A percentile compares a stretch with the other conserved stretches of the same genome.
phyloP scores from a whole-genome alignment of 2,329 filamentous ascomycete genomes.

The Colletotrichum simmondsii region DNA sequence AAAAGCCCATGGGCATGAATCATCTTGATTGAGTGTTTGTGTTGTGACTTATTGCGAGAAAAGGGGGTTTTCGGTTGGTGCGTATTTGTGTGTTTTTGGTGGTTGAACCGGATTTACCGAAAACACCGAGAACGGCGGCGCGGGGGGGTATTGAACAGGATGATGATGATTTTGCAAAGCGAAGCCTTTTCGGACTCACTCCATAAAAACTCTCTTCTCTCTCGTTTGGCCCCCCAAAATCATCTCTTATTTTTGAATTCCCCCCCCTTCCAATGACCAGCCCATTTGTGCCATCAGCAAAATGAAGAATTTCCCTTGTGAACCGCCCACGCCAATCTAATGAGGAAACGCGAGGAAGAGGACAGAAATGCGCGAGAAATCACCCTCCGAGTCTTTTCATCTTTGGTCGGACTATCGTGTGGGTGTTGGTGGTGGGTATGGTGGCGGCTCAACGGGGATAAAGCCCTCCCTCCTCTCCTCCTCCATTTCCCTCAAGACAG shows the following conservation, averaged over 20 bases:
- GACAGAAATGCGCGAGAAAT: conserved; percentile 44
- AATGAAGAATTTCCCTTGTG: conserved; percentile 61
- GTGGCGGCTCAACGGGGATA: conserved; percentile 30
- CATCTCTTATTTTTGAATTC: conserved; percentile 13
- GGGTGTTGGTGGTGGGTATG: conserved; percentile 1
- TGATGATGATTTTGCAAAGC: conserved; percentile 7
- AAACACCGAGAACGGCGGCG: conserved; percentile 10
- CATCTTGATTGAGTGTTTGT: conserved; percentile 34
- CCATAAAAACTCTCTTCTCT: background rate
- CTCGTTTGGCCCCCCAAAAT: conserved; percentile 30
- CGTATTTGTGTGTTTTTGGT: background rate
- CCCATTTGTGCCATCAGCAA: conserved; percentile 56
- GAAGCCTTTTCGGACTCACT: conserved; percentile 11
- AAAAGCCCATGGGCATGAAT: conserved; percentile 30
- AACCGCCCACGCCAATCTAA: conserved; percentile 66
- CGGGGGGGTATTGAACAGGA: conserved; percentile 5
- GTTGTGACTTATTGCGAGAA: conserved; percentile 32
- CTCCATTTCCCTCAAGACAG: background rate
- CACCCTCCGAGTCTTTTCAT: conserved; percentile 27
- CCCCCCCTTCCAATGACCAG: conserved; percentile 40
- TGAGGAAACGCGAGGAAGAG: conserved; percentile 61
- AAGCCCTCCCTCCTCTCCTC: conserved; percentile 21
- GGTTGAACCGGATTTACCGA: conserved; percentile 13
- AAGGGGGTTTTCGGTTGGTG: background rate
- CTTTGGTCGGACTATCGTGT: background rate